Conservation (phyloP, 2,329 filamentous ascomycete genomes). For the Ophiostoma triangulosporum region DNA sequence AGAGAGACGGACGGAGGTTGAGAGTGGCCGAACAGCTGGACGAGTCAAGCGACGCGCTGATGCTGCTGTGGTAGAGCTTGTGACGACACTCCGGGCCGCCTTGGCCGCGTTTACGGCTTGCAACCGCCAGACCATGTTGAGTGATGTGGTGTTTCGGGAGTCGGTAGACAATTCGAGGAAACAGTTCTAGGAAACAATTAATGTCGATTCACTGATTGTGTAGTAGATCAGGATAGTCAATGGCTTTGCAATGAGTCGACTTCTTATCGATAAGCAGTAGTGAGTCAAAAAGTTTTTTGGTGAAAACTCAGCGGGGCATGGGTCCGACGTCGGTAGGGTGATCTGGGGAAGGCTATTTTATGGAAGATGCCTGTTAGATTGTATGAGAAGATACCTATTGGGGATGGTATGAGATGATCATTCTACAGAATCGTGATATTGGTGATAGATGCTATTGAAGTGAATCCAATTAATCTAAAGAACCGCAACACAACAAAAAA, state of each 20-base stretch:
- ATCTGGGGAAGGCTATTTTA: not conserved
- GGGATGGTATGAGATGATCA: too few species aligned
- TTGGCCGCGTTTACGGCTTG: slow-evolving; percentile 8
- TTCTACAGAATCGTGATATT: too few species aligned
- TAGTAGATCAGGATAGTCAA: too few species aligned
- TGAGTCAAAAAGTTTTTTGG: slow-evolving; percentile 8
- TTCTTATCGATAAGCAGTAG: slow-evolving; percentile 9
- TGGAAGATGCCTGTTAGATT: too few species aligned
- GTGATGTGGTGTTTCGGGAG: too few species aligned
- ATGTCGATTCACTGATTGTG: too few species aligned
- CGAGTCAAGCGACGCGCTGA: not conserved
- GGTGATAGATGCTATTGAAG: too few species aligned
- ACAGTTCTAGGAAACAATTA: too few species aligned
- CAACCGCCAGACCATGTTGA: slow-evolving; percentile 5
- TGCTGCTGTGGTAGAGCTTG: not conserved
- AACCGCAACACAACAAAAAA: too few species aligned
- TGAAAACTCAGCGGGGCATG: slow-evolving; percentile 1
- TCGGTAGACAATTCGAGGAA: too few species aligned
- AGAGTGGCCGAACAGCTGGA: slow-evolving; percentile 1
- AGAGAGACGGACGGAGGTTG: not conserved
- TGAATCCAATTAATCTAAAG: too few species aligned
- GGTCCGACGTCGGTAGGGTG: slow-evolving; percentile 8
- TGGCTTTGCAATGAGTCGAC: not conserved
- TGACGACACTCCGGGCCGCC: slow-evolving; percentile 5
- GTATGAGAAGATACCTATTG: too few species aligned